Evolutionary conservation across 768 basidiomycete genomes (phyloP), one percentile per base, ranked within the genome.

Genomic region (Termitomyces sp.): DNA sequence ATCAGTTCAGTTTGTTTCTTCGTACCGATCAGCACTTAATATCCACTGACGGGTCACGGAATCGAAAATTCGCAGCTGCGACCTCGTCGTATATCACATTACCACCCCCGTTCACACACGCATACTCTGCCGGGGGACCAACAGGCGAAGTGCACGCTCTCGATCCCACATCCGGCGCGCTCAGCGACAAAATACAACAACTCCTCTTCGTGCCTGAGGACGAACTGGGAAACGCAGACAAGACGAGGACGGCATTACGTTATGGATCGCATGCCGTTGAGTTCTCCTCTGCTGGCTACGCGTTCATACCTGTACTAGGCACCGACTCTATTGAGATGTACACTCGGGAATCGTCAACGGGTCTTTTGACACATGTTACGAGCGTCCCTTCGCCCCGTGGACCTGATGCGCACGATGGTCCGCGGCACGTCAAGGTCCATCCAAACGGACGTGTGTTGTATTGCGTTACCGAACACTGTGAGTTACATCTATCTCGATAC

Each of bases 221-320:
- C 3, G 68, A 79, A 42, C 70, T 82, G n/a, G 72, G 69, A 15
- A 61, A 58, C 1, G 78, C 81, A 4, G 81, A 84, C 62, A 84
- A 82, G 65, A 79, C 81, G 1, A 70, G 79, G 5, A 74, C 72
- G 6, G 82, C 81, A 0, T 68, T 84, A 79, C 70, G 78, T 42
- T 78, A 78, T 63, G 81, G 82, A 2, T 79, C 81, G 4, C 82
- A 83, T 65, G 81, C 72, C 0, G 71, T 83, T 33, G 82, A 83
- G 58, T 76, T 81, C 57, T 76, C 78, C 2, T 59, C 72, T 16
- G 51, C 68, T 44, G 67, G 70, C 3, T 69, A 73, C 20, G 81
- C 76, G 0, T 83, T 82, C 60, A 68, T 82, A 1, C 81, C 81
- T 12, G 78, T 81, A 3, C 75, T 83, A 7, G 81, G 81, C 6